Percentiles rank a stretch among this genome's conserved stretches.
Evolutionary conservation across 176 grass and related monocot genomes (phyloP).

Genomic region (Neostapfia colusana): DNA sequence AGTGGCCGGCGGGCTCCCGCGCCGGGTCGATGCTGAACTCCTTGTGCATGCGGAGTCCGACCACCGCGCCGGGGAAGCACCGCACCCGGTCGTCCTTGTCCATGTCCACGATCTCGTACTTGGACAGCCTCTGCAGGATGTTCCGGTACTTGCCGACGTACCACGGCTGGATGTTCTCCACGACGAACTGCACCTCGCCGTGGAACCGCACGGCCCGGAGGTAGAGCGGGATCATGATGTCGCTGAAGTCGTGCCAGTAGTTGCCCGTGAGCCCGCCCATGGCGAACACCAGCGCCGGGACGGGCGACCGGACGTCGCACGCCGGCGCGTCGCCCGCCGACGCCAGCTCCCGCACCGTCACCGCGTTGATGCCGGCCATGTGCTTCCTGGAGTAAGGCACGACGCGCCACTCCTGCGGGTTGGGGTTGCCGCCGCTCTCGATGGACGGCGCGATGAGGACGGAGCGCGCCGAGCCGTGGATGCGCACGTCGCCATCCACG

Average conservation of each 20-base stretch:
- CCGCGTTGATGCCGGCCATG: slow-evolving; percentile 46
- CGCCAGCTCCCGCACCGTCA: slow-evolving; percentile 56
- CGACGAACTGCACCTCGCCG: slow-evolving; percentile 68
- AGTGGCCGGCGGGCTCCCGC: slow-evolving; percentile 43
- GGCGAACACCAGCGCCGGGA: slow-evolving; percentile 71
- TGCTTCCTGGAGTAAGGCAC: slow-evolving; percentile 67
- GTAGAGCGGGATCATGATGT: slow-evolving; percentile 75
- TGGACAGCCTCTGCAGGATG: slow-evolving; percentile 42
- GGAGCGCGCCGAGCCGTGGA: slow-evolving; percentile 42
- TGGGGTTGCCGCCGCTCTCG: slow-evolving; percentile 49
- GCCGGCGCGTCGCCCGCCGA: slow-evolving; percentile 24
- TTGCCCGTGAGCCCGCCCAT: slow-evolving; percentile 76
- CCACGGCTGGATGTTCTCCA: slow-evolving; percentile 65
- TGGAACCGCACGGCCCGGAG: slow-evolving; percentile 51
- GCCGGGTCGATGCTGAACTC: slow-evolving; percentile 88
- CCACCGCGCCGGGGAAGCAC: slow-evolving; percentile 62
- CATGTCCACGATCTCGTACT: slow-evolving; percentile 63
- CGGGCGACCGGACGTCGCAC: slow-evolving; percentile 43
- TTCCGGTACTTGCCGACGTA: slow-evolving; percentile 59
- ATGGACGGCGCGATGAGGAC: slow-evolving; percentile 51
- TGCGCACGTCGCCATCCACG: slow-evolving; percentile 56
- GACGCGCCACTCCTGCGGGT: slow-evolving; percentile 62
- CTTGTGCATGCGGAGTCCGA: slow-evolving; percentile 70
- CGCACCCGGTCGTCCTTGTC: slow-evolving; percentile 56
- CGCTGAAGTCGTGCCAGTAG: slow-evolving; percentile 91